Evolutionary conservation across 108 stramenopile species (phyloP).

Genomic region (Aurantiochytrium sp.): DNA sequence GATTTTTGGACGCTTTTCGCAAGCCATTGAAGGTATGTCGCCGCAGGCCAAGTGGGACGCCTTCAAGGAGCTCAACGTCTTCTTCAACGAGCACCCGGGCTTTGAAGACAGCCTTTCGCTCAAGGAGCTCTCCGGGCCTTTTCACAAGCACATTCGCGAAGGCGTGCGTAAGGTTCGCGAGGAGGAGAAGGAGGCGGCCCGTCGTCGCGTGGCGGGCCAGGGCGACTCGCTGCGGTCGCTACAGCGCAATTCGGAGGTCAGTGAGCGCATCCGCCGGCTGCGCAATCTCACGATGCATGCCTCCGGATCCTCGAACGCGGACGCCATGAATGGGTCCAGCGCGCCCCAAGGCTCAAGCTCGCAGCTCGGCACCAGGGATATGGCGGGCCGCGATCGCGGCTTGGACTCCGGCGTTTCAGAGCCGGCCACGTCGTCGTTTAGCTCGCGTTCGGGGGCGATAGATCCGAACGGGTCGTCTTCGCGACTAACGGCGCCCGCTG

Average conservation of each 20-base stretch:
- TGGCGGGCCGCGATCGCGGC: too few species aligned
- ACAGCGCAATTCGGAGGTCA: neutral
- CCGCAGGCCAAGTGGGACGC: neutral
- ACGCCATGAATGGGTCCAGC: neutral
- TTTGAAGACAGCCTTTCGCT: neutral
- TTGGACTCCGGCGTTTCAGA: too few species aligned
- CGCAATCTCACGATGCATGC: neutral
- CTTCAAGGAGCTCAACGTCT: neutral
- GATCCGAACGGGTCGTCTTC: too few species aligned
- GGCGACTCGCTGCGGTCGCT: neutral
- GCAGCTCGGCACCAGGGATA: too few species aligned
- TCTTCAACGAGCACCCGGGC: neutral
- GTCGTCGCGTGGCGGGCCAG: neutral
- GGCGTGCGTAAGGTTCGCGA: neutral
- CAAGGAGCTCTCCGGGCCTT: neutral
- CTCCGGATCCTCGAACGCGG: neutral
- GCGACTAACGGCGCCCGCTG: too few species aligned
- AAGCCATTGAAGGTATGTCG: neutral
- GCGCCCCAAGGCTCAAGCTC: too few species aligned
- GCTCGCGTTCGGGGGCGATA: too few species aligned
- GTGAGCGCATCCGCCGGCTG: neutral
- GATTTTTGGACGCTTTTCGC: neutral
- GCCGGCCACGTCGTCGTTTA: too few species aligned
- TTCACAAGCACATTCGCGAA: conserved; percentile 10
- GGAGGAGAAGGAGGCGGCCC: neutral